phyloP scores from a whole-genome alignment of 441 rosid species.

The Francoa sonchifolia region DNA sequence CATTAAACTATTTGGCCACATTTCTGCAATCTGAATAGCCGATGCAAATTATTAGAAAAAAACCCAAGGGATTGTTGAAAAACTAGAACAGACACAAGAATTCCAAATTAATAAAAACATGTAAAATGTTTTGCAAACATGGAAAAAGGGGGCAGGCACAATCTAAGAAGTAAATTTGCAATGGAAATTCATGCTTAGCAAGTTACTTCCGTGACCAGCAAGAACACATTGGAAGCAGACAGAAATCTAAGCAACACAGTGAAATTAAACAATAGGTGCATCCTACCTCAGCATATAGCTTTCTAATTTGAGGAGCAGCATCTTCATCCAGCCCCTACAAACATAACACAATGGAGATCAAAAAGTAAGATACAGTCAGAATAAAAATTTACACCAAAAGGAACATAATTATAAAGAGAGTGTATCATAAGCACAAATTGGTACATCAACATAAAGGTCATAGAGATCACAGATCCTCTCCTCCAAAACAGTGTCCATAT shows the following conservation, averaged over 20 bases:
- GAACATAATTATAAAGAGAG: conserved; percentile 1
- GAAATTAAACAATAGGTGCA: too few species aligned
- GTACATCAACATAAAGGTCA: conserved; percentile 89
- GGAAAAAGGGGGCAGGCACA: too few species aligned
- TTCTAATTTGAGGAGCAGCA: conserved; percentile 73
- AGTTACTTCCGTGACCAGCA: neutral
- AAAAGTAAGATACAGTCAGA: conserved; percentile 12
- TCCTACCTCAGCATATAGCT: conserved; percentile 79
- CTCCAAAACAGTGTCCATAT: conserved; percentile 68
- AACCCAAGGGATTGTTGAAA: neutral
- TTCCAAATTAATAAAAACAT: neutral
- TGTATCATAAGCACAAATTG: conserved; percentile 12
- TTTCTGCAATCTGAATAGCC: conserved; percentile 50
- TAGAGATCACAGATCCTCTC: conserved; percentile 89
- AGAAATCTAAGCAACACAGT: conserved; percentile 5
- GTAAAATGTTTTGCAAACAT: too few species aligned
- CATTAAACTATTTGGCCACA: conserved; percentile 90
- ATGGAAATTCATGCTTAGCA: conserved; percentile 4
- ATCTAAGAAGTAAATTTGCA: too few species aligned
- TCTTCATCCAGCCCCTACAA: conserved; percentile 87
- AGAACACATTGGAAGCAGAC: conserved; percentile 4
- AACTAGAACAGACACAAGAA: neutral
- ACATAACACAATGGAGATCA: conserved; percentile 13
- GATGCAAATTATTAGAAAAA: conserved; percentile 14
- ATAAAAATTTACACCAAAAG: conserved; percentile 4